Percentiles rank a stretch among this genome's conserved stretches.
Conservation (phyloP, 2,329 filamentous ascomycete species). For the Verticillium nubilum region DNA sequence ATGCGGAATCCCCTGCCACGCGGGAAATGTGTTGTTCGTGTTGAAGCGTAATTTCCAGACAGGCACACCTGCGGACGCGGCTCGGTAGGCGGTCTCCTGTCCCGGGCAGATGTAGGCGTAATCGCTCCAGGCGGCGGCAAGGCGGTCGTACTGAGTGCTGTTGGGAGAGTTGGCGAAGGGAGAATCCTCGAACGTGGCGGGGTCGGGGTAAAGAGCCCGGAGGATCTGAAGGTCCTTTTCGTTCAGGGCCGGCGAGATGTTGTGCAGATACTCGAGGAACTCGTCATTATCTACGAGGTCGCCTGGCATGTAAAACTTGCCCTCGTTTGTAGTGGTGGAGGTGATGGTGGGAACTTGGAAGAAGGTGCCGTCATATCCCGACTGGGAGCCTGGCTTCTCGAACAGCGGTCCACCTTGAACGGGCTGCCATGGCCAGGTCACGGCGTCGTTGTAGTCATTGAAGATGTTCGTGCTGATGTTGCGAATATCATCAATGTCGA, state of each 20-base stretch:
- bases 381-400: conserved; percentile 39
- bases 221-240: conserved; percentile 21
- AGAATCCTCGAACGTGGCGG: conserved; percentile 23
- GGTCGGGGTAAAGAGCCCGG: conserved; percentile 27
- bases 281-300: conserved; percentile 27
- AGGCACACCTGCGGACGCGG: conserved; percentile 10
- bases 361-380: conserved; percentile 29
- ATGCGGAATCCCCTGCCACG: conserved; percentile 31
- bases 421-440: conserved; percentile 45
- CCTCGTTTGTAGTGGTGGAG: conserved; percentile 29
- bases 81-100: conserved; percentile 36
- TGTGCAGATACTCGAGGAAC: conserved; percentile 29
- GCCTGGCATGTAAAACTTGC: conserved; percentile 24
- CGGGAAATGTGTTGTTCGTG: conserved; percentile 25
- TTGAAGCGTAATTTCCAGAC: conserved; percentile 33
- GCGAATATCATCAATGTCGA: conserved; percentile 28
- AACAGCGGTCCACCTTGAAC: conserved; percentile 37
- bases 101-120: conserved; percentile 38
- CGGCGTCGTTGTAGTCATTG: conserved; percentile 26
- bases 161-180: conserved; percentile 30
- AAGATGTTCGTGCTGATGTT: conserved; percentile 32
- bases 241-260: conserved; percentile 23
- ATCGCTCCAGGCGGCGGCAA: conserved; percentile 37
- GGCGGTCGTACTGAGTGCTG: conserved; percentile 36
- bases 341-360: conserved; percentile 30